These are phyloP conservation scores for Sphaerostilbella broomeana DNA, from an alignment of 2,329 filamentous ascomycete species.

Conservation along the genomic window DNA sequence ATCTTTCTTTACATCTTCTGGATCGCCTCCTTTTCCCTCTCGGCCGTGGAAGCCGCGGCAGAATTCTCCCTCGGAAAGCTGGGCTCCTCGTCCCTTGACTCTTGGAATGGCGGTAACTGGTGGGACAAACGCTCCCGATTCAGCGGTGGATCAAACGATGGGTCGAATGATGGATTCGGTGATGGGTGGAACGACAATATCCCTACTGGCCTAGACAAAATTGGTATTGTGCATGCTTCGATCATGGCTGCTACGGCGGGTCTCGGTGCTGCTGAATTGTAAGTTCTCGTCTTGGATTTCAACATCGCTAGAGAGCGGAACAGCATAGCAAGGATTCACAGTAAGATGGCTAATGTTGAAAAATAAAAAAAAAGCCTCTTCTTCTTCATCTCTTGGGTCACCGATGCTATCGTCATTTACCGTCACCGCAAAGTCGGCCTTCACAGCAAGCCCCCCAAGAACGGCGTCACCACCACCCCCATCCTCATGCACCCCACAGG, in stretches of 20 bases:
- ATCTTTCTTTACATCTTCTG: constrained; percentile 47
- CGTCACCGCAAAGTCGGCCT: constrained; percentile 39
- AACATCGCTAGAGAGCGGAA: too few relatives aligned
- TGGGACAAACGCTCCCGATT: too few relatives aligned
- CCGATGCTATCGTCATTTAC: constrained; percentile 36
- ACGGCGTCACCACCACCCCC: constrained; percentile 5
- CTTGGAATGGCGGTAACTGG: too few relatives aligned
- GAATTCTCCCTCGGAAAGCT: too few relatives aligned
- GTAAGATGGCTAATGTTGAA: not conserved
- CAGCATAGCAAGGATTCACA: too few relatives aligned
- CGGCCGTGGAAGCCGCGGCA: too few relatives aligned
- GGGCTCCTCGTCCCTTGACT: too few relatives aligned
- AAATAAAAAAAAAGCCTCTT: constrained; percentile 30
- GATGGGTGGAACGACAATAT: too few relatives aligned
- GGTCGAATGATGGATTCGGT: too few relatives aligned
- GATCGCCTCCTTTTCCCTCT: constrained; percentile 42
- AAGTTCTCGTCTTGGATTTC: constrained; percentile 15
- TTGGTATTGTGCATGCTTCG: too few relatives aligned
- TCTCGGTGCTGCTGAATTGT: constrained; percentile 39
- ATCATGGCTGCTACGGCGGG: constrained; percentile 30
- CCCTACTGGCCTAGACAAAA: too few relatives aligned
- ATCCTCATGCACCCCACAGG: constrained; percentile 11
- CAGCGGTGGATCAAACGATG: too few relatives aligned
- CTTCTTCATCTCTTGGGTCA: constrained; percentile 34
- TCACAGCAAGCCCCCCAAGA: constrained; percentile 27